These are phyloP conservation scores for Acacia concinna DNA, from an alignment of 331 rosid species.

Conservation along the genomic window DNA sequence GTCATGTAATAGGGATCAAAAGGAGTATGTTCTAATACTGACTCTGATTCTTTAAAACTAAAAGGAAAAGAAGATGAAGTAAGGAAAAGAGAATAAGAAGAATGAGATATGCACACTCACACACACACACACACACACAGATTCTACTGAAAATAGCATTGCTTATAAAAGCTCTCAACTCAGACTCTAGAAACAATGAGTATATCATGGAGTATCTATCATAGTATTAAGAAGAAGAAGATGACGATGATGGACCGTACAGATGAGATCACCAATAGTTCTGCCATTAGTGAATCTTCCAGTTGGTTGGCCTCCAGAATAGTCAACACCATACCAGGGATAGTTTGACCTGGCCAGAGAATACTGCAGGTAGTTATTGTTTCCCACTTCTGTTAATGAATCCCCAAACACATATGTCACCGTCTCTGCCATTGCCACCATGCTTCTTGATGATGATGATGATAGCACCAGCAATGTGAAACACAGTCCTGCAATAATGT, in stretches of 20 bases:
- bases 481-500: constrained; percentile 19
- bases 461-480: constrained; percentile 25
- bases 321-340: constrained; percentile 91
- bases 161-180: background rate
- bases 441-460: background rate
- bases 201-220: background rate
- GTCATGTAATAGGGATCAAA: no score
- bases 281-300: constrained; percentile 91
- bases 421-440: constrained; percentile 34
- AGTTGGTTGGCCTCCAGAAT: constrained; percentile 64
- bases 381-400: constrained; percentile 83
- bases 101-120: background rate
- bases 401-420: constrained; percentile 75
- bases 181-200: no score
- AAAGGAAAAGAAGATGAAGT: background rate
- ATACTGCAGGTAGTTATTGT: constrained; percentile 70
- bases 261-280: constrained; percentile 82
- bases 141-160: background rate
- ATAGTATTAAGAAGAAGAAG: constrained; percentile 13
- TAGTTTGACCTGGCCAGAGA: constrained; percentile 77
- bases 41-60: background rate
- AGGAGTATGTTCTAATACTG: no score
- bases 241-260: constrained; percentile 39
- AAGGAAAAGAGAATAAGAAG: background rate
- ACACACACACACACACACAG: no score